Evolutionary conservation across 495 filamentous ascomycete genomes (phyloP), one percentile per base, ranked within the genome.

Genomic region (Aspergillus baeticus): DNA sequence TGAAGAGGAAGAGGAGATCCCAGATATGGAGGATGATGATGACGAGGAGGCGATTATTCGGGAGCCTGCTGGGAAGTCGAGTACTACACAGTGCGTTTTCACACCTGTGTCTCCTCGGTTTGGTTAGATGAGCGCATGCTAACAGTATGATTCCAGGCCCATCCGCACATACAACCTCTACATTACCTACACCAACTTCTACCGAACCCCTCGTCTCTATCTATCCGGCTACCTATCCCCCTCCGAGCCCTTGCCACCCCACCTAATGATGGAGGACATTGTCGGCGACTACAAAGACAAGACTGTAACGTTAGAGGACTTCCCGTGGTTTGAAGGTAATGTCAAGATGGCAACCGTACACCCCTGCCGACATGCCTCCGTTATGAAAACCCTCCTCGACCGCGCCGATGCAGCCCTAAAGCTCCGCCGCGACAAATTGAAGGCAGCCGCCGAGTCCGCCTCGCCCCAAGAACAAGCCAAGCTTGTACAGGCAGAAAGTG

Each of bases 221-320:
- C 82, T 99, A 57, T 93, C 90, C 5, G 95, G 95, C 54, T 96
- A 96, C 69, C 77, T 83, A 3, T 82, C 88, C n/a, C 81, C 84
- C 51, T 87, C 89, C 20, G 84, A 90, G 59, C 92, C 96, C 5
- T 89, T 97, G 21, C 82, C 89, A 6, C 95, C 94, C 2, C 83
- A 87, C 21, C 80, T 87, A 21, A 98, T 99, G 95, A 96, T 98
- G 88, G 94, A 99, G 67, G 95, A 99, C 64, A 98, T 99, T 63
- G 89, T 97, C 26, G 93, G 95, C 63, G 95, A 99, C 79, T 99
- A 99, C 80, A 96, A 96, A 68, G 93, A 98, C 75, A 99, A 99
- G 77, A 99, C 94, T 7, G 94, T 99, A 56, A 99, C 95, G 14
- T 84, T 98, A 37, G 95, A 99, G 71, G 91, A 96, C 69, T 99